These are phyloP conservation scores for Corrigiola litoralis DNA, from an alignment of 179 eudicot genomes.

Conservation along the genomic window DNA sequence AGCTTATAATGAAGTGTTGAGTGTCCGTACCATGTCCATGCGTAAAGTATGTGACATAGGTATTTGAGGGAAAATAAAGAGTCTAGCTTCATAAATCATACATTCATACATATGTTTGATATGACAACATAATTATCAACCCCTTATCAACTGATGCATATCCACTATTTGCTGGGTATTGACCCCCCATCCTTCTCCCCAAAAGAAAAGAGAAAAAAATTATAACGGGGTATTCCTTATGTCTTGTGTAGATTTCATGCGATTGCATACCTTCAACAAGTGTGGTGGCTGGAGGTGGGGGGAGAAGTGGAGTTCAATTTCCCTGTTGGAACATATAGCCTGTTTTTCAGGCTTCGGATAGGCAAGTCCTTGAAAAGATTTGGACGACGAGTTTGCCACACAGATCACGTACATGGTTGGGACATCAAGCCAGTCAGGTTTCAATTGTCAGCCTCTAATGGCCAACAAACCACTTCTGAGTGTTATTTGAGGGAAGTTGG, in stretches of 20 bases:
- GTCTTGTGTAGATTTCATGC: constrained; percentile 42
- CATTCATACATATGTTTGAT: no score
- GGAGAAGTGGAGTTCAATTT: constrained; percentile 59
- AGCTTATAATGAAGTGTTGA: no score
- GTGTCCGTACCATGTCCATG: no score
- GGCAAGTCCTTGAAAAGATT: constrained; percentile 36
- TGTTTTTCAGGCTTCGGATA: constrained; percentile 52
- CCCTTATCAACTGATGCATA: no score
- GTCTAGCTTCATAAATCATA: no score
- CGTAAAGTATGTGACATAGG: no score
- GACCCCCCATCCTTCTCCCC: no score
- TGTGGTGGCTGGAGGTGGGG: constrained; percentile 77
- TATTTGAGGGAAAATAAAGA: no score
- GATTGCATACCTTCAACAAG: constrained; percentile 66
- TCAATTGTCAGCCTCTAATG: constrained; percentile 36
- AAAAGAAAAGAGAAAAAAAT: not conserved
- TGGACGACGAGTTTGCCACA: constrained; percentile 28
- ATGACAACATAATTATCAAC: no score
- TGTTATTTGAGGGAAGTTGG: constrained; percentile 40
- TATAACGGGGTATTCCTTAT: not conserved
- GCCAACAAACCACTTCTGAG: constrained; percentile 33
- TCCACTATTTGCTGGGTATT: no score
- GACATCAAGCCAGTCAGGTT: constrained; percentile 56
- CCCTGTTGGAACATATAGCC: constrained; percentile 47
- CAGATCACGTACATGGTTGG: constrained; percentile 68